phyloP scores from a whole-genome alignment of 2,329 filamentous ascomycete species.

The Neonectria hederae region DNA sequence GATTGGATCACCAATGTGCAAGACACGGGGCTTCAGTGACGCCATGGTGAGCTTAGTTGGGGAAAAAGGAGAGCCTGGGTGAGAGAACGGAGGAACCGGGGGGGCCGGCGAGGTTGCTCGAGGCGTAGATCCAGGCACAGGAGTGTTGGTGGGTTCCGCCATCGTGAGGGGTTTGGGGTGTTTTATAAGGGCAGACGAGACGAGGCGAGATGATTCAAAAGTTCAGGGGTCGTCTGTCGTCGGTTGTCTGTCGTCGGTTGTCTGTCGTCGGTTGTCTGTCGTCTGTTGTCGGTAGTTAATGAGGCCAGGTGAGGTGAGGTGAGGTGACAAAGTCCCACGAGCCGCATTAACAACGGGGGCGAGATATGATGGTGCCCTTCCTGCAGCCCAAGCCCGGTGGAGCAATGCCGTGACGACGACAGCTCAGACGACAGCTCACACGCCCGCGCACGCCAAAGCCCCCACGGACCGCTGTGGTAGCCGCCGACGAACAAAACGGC shows the following conservation, averaged over 20 bases:
- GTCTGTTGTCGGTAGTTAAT: neutral
- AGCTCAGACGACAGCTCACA: too few relatives aligned
- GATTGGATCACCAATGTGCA: constrained; percentile 77
- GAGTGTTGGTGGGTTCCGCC: constrained; percentile 60
- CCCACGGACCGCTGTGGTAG: constrained; percentile 16
- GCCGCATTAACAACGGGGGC: constrained; percentile 21
- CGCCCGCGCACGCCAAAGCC: constrained; percentile 4
- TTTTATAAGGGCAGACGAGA: neutral
- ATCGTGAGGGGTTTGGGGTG: constrained; percentile 41
- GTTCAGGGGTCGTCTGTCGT: constrained; percentile 4
- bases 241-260: neutral
- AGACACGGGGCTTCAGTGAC: constrained; percentile 62
- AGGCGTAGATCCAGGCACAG: constrained; percentile 56
- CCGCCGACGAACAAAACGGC: constrained; percentile 5
- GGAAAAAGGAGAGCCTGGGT: constrained; percentile 40
- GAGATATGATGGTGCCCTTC: constrained; percentile 13
- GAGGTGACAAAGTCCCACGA: constrained; percentile 21
- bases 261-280: neutral
- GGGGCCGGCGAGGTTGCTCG: constrained; percentile 54
- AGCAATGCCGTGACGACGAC: constrained; percentile 20
- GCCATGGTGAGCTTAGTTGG: constrained; percentile 39
- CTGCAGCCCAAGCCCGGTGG: constrained; percentile 13
- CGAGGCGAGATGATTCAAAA: neutral
- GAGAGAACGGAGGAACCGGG: constrained; percentile 33
- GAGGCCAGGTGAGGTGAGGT: constrained; percentile 5